Conservation (phyloP, 805 yeast species). For the Hermanozyma aechmeae region DNA sequence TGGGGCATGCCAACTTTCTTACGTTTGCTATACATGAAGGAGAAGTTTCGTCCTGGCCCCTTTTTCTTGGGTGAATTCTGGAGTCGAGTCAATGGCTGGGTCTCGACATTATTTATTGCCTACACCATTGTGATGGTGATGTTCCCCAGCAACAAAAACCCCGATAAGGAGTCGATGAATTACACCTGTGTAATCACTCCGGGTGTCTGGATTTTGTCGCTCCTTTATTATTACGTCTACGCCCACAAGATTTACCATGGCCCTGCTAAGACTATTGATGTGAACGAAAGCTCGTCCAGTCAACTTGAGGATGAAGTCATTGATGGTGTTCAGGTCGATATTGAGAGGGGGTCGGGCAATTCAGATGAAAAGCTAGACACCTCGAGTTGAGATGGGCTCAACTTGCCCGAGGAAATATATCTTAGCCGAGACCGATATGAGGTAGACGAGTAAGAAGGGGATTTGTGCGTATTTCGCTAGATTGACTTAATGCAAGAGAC, state of each 20-base stretch:
- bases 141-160: conserved; percentile 46
- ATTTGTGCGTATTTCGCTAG: too few species aligned
- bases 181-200: conserved; percentile 58
- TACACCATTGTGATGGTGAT: conserved; percentile 48
- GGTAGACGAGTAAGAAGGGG: too few species aligned
- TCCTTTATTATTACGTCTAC: conserved; percentile 40
- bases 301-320: neutral
- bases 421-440: too few species aligned
- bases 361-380: too few species aligned
- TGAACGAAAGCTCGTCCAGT: conserved; percentile 1
- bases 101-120: conserved; percentile 39
- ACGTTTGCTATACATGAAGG: conserved; percentile 35
- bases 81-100: conserved; percentile 36
- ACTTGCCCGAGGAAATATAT: too few species aligned
- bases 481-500: too few species aligned
- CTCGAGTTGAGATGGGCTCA: too few species aligned
- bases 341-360: neutral
- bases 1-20: conserved; percentile 53
- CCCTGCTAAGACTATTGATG: conserved; percentile 30
- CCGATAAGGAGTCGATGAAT: conserved; percentile 47
- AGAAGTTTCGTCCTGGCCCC: conserved; percentile 54
- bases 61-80: conserved; percentile 48
- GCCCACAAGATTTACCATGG: conserved; percentile 52
- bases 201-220: conserved; percentile 48
- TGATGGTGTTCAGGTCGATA: conserved; percentile 1